A percentile compares a stretch with the other conserved stretches of the same genome.
Evolutionary conservation across 2,329 filamentous ascomycete genomes (phyloP).

Genomic region (Claviceps spartinae): DNA sequence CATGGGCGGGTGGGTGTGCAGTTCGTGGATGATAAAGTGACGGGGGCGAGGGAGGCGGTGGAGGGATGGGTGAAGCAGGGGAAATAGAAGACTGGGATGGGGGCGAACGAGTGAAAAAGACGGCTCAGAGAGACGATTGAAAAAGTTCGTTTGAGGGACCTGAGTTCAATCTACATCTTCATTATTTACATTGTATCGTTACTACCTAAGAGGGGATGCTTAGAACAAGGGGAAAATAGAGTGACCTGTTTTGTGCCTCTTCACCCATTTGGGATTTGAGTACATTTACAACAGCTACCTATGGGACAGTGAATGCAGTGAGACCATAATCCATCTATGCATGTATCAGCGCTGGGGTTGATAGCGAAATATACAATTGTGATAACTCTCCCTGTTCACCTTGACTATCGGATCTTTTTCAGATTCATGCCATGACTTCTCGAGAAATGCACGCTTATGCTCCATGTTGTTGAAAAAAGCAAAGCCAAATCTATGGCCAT

Average conservation of each 20-base stretch:
- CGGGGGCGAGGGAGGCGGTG: slow-evolving; percentile 58
- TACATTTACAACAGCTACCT: neutral
- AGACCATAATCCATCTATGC: no score
- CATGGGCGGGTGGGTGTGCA: slow-evolving; percentile 57
- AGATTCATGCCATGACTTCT: no score
- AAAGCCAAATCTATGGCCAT: no score
- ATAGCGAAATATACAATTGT: no score
- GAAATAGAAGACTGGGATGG: slow-evolving; percentile 37
- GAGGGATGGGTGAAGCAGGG: slow-evolving; percentile 90
- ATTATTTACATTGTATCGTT: slow-evolving; percentile 18
- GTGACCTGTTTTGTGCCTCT: neutral
- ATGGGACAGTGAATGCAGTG: neutral
- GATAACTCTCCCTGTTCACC: no score
- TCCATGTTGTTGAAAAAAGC: neutral
- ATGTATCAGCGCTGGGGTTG: no score
- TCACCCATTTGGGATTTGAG: neutral
- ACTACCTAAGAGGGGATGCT: slow-evolving; percentile 16
- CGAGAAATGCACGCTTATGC: neutral
- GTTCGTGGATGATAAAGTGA: slow-evolving; percentile 71
- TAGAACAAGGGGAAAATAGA: neutral
- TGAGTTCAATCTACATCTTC: neutral
- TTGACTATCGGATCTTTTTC: no score
- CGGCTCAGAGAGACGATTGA: neutral
- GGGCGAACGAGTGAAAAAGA: neutral
- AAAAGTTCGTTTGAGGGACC: neutral